Conservation (phyloP, 2,329 filamentous ascomycete species). For the Xylaria sp. region DNA sequence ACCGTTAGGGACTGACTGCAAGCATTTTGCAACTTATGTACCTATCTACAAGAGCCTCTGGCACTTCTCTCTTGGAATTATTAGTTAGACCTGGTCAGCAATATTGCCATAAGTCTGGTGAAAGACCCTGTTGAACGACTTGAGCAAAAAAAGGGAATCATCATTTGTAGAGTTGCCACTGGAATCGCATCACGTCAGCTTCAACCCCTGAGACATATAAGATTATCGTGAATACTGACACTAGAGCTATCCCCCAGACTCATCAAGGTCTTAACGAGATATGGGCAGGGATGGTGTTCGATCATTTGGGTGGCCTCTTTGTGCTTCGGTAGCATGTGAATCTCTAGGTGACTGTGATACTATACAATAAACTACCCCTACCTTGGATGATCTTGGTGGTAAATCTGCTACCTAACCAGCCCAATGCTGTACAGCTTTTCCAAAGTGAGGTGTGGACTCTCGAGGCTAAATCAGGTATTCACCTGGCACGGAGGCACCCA, state of each 20-base stretch:
- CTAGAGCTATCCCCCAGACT: neutral
- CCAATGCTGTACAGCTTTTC: neutral
- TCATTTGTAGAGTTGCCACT: constrained; percentile 2
- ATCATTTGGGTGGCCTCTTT: constrained; percentile 10
- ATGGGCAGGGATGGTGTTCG: neutral
- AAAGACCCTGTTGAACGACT: neutral
- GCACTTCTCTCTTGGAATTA: neutral
- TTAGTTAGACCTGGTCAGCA: neutral
- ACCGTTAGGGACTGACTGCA: neutral
- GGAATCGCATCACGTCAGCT: neutral
- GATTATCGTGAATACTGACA: neutral
- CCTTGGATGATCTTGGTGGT: constrained; percentile 6
- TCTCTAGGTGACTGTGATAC: constrained; percentile 10
- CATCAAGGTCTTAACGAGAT: neutral
- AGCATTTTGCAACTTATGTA: constrained; percentile 1
- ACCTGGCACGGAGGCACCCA: neutral
- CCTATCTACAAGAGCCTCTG: neutral
- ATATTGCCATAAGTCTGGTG: neutral
- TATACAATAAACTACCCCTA: constrained; percentile 16
- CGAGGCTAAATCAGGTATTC: neutral
- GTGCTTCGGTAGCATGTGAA: constrained; percentile 17
- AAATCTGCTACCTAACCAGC: neutral
- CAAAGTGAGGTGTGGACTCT: neutral
- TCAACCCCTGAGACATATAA: constrained; percentile 14
- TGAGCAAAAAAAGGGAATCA: neutral